Evolutionary conservation across 2,329 filamentous ascomycete species (phyloP), one percentile per base, ranked within the genome.

Genomic region (Chaetoscypha palmicola): DNA sequence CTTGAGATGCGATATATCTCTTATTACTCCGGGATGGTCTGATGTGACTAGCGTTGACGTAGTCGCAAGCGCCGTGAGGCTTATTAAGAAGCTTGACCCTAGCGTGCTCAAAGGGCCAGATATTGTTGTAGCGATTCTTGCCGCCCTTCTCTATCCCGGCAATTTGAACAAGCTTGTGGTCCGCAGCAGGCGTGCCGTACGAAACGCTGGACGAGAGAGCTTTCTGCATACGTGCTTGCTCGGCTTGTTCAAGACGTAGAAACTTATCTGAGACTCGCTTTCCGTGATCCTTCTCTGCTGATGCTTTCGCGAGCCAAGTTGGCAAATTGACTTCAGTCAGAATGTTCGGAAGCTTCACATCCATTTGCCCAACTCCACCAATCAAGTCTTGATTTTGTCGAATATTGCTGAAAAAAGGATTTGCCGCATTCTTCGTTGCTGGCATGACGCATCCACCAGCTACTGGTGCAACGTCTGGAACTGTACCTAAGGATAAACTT

Each of bases 51-150:
- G 90, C 92, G 60, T 98, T 98, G 66, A 98, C 81, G 59, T 98
- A 98, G 63, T 98, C 92, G 63, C 91, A 95, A 17, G 71, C 73
- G 10, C 81, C 83, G 1, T 74, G 68, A 0, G 75, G 68, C 26
- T 83, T 77, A 32, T 79, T 77, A 52, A 85, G 74, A 36, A 98
- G 66, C 53, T 79, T 88, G 42, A 98, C 92, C 47, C 92, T 74
- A 2, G 88, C 82, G 64, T 98, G 92, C 59, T 97, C 91, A 61
- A 94, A 98, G 0, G 92, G 92, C 66, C 94, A 82, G 44, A 97
- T 96, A 55, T 96, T 94, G 68, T 96, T 97, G 69, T 98, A 98
- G 7, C 92, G 79, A 57, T 98, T 98, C 69, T 97, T 97, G 14
- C 74, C 79, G 5, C 92, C 92, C 63, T 96, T 92, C 59, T 98